phyloP scores from a whole-genome alignment of 257 asterid genomes.

The Gentiana dahurica region DNA sequence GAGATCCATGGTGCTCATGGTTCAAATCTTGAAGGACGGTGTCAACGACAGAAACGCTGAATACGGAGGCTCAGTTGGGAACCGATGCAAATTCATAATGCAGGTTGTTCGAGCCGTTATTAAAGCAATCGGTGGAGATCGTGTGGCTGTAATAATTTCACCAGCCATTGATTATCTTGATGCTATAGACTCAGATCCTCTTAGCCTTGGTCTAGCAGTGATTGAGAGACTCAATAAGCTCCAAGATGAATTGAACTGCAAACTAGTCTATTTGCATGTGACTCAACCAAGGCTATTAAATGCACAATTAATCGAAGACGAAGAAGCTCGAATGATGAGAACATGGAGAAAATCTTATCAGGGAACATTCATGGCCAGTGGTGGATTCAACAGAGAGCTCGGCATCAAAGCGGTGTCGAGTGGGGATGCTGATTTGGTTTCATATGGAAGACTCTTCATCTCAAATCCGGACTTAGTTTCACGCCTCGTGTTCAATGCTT shows the following conservation, averaged over 20 bases:
- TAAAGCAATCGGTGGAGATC: conserved; percentile 24
- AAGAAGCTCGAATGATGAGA: conserved; percentile 49
- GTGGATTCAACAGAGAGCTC: conserved; percentile 35
- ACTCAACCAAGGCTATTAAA: conserved; percentile 90
- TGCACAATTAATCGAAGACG: conserved; percentile 71
- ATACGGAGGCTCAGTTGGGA: conserved; percentile 65
- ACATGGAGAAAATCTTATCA: conserved; percentile 46
- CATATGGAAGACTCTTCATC: conserved; percentile 58
- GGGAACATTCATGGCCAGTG: conserved; percentile 49
- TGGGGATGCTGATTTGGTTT: conserved; percentile 40
- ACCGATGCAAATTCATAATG: conserved; percentile 59
- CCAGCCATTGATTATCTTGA: conserved; percentile 15
- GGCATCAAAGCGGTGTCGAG: conserved; percentile 37
- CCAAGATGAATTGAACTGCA: conserved; percentile 31
- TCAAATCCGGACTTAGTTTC: conserved; percentile 62
- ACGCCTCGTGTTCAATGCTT: conserved; percentile 38
- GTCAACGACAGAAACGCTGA: conserved; percentile 64
- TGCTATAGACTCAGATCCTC: conserved; percentile 81
- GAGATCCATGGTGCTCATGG: conserved; percentile 87
- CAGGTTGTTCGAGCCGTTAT: conserved; percentile 52
- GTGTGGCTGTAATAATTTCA: no score
- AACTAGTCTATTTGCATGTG: conserved; percentile 64
- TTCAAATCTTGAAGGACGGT: conserved; percentile 77
- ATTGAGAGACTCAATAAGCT: conserved; percentile 59
- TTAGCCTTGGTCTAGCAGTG: conserved; percentile 57